phyloP scores from a whole-genome alignment of 129 eudicot genomes.

The Cynara cardunculus region DNA sequence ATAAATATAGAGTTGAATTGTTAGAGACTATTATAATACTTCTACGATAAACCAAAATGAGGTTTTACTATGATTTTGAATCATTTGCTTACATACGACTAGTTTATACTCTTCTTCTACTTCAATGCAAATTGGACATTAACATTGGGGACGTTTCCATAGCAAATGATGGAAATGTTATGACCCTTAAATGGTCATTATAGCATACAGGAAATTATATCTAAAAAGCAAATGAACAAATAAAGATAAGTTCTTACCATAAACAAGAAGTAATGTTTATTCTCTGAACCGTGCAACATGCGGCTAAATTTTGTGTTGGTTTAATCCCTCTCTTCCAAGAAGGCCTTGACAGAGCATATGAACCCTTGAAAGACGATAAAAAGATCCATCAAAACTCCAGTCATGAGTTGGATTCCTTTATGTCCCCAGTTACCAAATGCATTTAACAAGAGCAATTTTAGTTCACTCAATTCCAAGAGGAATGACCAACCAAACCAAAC shows the following conservation, averaged over 20 bases:
- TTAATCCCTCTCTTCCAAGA: background rate
- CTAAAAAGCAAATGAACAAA: background rate
- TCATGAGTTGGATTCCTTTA: background rate
- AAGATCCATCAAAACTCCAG: background rate
- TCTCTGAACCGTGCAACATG: background rate
- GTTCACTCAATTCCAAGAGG: background rate
- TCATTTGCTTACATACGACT: background rate
- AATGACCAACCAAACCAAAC: background rate
- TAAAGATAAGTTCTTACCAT: slow-evolving; percentile 1
- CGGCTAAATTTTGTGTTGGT: background rate
- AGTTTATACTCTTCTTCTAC: background rate
- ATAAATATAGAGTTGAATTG: background rate
- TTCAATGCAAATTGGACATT: background rate
- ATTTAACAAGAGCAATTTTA: background rate
- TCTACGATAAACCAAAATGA: background rate
- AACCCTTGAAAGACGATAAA: slow-evolving; percentile 11
- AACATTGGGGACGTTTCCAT: background rate
- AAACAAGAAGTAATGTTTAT: slow-evolving; percentile 5
- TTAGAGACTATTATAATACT: background rate
- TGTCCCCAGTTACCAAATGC: no score
- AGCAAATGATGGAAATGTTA: background rate
- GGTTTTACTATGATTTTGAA: background rate
- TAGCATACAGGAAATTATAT: background rate
- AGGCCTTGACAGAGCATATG: slow-evolving; percentile 1
- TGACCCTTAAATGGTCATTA: background rate